Percentiles rank a stretch among this genome's conserved stretches.
Evolutionary conservation across 441 rosid genomes (phyloP).

Genomic region (Gossypium schwendimanii): DNA sequence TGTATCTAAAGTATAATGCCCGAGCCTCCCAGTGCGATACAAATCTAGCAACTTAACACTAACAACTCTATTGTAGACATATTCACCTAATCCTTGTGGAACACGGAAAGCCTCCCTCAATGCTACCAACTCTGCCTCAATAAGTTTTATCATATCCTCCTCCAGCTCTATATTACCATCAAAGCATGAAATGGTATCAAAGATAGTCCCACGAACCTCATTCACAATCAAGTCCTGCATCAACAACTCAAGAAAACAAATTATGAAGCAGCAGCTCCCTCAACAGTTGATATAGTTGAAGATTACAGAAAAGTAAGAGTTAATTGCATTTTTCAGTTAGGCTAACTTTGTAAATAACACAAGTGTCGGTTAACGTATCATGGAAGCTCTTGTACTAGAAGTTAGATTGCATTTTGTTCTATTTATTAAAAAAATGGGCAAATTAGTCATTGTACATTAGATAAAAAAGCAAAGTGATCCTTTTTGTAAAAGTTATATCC

Average conservation of each 20-base stretch:
- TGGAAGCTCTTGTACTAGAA: no score
- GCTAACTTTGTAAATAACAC: background rate
- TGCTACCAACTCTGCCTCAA: slow-evolving; percentile 34
- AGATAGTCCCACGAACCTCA: slow-evolving; percentile 43
- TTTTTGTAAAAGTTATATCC: no score
- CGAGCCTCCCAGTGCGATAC: background rate
- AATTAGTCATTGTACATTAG: no score
- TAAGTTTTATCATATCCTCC: slow-evolving; percentile 32
- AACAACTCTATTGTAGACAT: slow-evolving; percentile 32
- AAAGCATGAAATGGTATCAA: slow-evolving; percentile 34
- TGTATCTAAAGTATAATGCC: background rate
- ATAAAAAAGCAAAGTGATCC: no score
- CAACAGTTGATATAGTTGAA: background rate
- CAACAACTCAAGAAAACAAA: background rate
- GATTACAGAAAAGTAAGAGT: background rate
- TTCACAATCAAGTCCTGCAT: slow-evolving; percentile 51
- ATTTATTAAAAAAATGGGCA: no score
- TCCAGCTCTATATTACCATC: slow-evolving; percentile 27
- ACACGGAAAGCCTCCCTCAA: slow-evolving; percentile 36
- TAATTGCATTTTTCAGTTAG: background rate
- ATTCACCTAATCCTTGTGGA: slow-evolving; percentile 27
- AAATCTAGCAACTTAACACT: slow-evolving; percentile 3
- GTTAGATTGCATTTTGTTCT: no score
- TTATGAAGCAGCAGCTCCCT: background rate
- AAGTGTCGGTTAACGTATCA: background rate